These are phyloP conservation scores for Leishmania mexicana DNA, from an alignment of 208 protist species.

Conservation along the genomic window DNA sequence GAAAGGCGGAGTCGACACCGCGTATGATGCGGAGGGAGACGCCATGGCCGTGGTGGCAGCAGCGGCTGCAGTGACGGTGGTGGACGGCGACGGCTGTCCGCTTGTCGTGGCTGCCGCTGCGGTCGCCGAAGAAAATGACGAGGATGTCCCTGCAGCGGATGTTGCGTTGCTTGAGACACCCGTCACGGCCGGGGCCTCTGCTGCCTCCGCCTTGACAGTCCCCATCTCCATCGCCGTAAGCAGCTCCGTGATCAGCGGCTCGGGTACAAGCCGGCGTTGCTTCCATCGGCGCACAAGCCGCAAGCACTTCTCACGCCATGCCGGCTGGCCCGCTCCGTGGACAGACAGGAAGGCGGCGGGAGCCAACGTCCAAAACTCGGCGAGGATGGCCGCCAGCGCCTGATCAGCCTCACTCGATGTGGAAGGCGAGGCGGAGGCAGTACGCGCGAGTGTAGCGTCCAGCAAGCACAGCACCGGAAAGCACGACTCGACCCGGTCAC, in stretches of 20 bases:
- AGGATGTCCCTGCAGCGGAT: not conserved
- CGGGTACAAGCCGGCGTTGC: conserved; percentile 36
- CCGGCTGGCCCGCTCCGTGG: conserved; percentile 22
- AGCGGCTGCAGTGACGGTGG: not conserved
- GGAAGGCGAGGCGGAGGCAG: not conserved
- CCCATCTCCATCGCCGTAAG: conserved; percentile 35
- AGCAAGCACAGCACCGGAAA: conserved; percentile 80
- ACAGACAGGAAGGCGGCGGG: conserved; percentile 30
- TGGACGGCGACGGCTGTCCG: not conserved
- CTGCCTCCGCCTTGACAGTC: not conserved
- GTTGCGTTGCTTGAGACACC: not conserved
- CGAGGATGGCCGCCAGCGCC: conserved; percentile 40
- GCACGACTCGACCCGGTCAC: conserved; percentile 37
- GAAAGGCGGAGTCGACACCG: conserved; percentile 9
- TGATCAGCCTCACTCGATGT: conserved; percentile 23
- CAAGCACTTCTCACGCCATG: conserved; percentile 56
- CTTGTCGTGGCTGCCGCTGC: not conserved
- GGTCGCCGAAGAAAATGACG: not conserved
- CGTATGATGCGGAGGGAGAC: not conserved
- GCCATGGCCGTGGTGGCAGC: not conserved
- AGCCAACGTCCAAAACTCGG: conserved; percentile 58
- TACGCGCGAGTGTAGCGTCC: conserved; percentile 55
- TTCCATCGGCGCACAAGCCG: conserved; percentile 66
- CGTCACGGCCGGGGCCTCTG: not conserved
- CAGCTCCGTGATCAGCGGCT: conserved; percentile 28